These are phyloP conservation scores for Colletotrichum viniferum DNA, from an alignment of 2,329 filamentous ascomycete species.

Conservation along the genomic window DNA sequence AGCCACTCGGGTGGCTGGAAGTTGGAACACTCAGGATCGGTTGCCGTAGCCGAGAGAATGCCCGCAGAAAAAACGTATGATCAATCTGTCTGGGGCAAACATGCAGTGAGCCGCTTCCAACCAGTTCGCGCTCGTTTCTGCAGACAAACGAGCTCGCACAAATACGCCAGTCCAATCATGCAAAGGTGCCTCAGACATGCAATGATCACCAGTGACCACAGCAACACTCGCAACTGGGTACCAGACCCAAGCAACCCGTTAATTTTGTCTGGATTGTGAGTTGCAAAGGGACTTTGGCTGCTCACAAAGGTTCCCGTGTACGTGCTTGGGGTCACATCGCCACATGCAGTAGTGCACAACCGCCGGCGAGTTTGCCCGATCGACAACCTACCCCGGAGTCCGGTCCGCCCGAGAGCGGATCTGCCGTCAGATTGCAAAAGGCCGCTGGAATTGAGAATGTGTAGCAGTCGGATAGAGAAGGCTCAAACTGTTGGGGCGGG, in stretches of 20 bases:
- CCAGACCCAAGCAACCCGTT: neutral
- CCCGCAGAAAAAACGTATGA: neutral
- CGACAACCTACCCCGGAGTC: neutral
- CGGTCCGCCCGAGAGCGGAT: neutral
- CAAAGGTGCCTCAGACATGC: neutral
- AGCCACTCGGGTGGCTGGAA: neutral
- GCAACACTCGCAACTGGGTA: neutral
- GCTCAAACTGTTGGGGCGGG: neutral
- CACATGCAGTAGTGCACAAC: neutral
- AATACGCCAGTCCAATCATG: neutral
- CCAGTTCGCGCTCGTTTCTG: neutral
- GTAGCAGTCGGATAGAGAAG: neutral
- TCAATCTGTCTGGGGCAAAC: neutral
- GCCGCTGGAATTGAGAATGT: neutral
- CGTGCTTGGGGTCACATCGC: neutral
- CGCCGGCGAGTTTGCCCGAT: neutral
- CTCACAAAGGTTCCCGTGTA: neutral
- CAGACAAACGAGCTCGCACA: neutral
- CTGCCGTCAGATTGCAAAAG: neutral
- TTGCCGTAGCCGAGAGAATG: neutral
- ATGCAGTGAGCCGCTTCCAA: neutral
- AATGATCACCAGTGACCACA: neutral
- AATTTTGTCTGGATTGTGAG: neutral
- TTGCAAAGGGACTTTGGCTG: neutral
- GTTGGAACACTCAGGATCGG: neutral